Evolutionary conservation across 495 filamentous ascomycete species (phyloP).

Genomic region (Annulohypoxylon stygium): DNA sequence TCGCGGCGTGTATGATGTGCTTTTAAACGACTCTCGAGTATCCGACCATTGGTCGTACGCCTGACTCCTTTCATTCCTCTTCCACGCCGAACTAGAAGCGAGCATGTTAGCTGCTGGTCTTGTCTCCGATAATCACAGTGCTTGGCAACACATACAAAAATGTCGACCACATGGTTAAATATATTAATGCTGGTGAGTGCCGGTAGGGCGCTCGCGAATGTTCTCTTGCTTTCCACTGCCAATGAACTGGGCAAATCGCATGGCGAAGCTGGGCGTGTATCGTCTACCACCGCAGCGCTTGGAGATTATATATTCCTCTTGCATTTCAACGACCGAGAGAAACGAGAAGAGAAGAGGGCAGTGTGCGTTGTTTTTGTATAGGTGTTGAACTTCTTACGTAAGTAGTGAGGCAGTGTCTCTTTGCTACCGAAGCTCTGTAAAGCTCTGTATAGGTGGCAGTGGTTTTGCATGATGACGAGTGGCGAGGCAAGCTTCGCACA

Average conservation of each 20-base stretch:
- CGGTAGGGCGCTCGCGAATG: conserved; percentile 44
- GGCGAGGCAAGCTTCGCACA: neutral
- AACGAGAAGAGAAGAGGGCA: neutral
- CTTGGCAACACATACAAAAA: conserved; percentile 22
- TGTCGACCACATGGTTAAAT: conserved; percentile 3
- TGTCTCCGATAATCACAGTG: neutral
- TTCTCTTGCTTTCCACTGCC: conserved; percentile 53
- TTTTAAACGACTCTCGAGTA: conserved; percentile 34
- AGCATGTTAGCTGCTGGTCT: conserved; percentile 16
- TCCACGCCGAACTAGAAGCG: conserved; percentile 23
- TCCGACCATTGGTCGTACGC: conserved; percentile 32
- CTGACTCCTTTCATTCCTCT: conserved; percentile 4
- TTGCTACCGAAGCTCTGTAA: neutral
- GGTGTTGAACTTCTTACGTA: neutral
- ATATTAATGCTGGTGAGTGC: conserved; percentile 43
- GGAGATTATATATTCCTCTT: conserved; percentile 43
- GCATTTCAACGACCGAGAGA: conserved; percentile 20
- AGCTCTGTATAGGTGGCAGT: neutral
- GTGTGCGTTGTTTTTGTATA: neutral
- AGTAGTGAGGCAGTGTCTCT: neutral
- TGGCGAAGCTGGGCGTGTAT: conserved; percentile 33
- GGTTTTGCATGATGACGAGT: conserved; percentile 7
- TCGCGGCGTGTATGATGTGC: conserved; percentile 34
- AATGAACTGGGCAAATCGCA: conserved; percentile 51
- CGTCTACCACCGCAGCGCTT: conserved; percentile 31